Base-by-base conservation (phyloP, 1,284 basidiomycete species). In the Boletellus sp. region DNA sequence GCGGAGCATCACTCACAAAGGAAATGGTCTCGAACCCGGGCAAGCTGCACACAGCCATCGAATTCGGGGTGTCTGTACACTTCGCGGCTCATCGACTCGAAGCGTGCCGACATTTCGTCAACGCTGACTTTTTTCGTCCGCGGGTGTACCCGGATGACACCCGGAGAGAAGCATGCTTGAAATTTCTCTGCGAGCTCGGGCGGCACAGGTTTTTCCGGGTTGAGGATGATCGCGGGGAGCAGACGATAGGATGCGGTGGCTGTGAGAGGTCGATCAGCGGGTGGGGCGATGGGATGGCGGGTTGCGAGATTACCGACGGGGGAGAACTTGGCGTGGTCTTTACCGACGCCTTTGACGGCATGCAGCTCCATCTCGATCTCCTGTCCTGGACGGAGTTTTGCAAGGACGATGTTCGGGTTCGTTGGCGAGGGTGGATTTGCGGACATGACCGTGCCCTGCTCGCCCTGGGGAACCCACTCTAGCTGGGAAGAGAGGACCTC, bases 261-360 rank as follows among this genome's bases (percentile, higher is more conserved):
- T 93, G 26, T 8, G 9, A 27, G 9, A 0, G 10, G 11, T 30
- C 5, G 11, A 25, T 55, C 19, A 53, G 36, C 37, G 4, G 9
- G 40, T 22, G 26, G 3, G n/a, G 17, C 16, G 16, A n/a, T 22
- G 29, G 44, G 7, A 14, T 13, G 41, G n/a, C 29, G 29, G 16
- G 7, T 16, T 17, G 19, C 20, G 35, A 6, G 73, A 89, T 53
- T 55, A 91, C 91, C 91, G 41, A 99, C 96, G n/a, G 96, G 93
- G 47, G 84, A 92, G 69, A 91, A 99, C 65, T 99, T 99, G 34
- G 96, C 94, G 63, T 99, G 96, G 58, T 95, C 93, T 59, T 91
- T 92, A 17, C 93, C 94, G n/a, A 92, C 81, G 7, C 94, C 91
- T 64, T 98, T 98, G 49, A 94, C 76, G 38, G 93, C 94, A 64